Base-by-base conservation (phyloP, 1,139 yeast genomes). In the Geotrichum europaeum region DNA sequence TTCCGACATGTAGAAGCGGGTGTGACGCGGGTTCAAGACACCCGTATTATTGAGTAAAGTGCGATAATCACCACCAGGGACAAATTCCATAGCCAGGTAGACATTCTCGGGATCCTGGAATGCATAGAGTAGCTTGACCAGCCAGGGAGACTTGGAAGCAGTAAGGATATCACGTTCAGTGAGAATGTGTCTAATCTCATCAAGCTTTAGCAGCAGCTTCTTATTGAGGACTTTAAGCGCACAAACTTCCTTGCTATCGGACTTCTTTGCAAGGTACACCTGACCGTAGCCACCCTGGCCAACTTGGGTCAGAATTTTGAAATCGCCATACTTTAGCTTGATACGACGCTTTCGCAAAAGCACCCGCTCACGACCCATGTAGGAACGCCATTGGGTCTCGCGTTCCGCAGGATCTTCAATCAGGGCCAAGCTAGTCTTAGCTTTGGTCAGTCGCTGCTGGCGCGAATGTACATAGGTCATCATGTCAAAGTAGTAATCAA, bases 261-360 rank as follows among this genome's bases (percentile, higher is more conserved):
- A 86, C 78, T 95, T 95, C 67, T 94, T 83, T 0, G 99, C 98
- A 66, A 95, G 78, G 69, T 89, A 95, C 20, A 95, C 99, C 65
- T 76, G 96, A 28, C 99, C 99, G 71, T 95, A 95, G 2, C 99
- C 99, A 70, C 99, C 99, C 78, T 95, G 99, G 30, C 99, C 99
- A 45, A 95, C 97, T 77, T 95, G 99, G 2, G 99, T 94, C 64
- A 95, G 86, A 80, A 92, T 89, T 73, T 91, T 95, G 73, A 95
- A 95, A 73, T 95, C 99, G 68, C 91, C 92, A 72, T 91, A 94
- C 72, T 88, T 89, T 55, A 97, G 96, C 74, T 91, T 90, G 65
- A 90, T 81, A 70, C 99, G 83, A 69, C 97, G 81, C 73, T 91
- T 91, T 65, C 99, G 83, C 68, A 95, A 78, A 60, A 85, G 81